Percentiles rank a stretch among this genome's conserved stretches.
These are phyloP conservation scores for Salicornia ramosissima DNA, from an alignment of 148 eudicot genomes.

Conservation along the genomic window DNA sequence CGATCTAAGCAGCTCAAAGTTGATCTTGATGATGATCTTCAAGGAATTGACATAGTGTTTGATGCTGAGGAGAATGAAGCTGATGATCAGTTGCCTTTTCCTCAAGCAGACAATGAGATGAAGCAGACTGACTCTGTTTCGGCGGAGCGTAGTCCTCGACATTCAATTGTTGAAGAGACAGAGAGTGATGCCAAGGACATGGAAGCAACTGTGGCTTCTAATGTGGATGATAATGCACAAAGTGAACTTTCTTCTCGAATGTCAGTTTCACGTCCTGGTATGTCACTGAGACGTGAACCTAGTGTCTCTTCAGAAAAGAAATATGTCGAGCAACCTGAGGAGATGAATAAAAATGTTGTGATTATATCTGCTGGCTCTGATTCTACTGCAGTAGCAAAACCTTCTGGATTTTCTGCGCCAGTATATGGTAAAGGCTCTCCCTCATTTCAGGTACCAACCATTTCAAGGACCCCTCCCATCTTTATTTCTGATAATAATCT, in stretches of 20 bases:
- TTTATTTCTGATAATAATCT: conserved; percentile 36
- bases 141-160: conserved; percentile 66
- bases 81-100: conserved; percentile 89
- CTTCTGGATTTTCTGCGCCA: conserved; percentile 40
- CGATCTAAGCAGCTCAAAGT: conserved; percentile 62
- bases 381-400: conserved; percentile 27
- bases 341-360: conserved; percentile 29
- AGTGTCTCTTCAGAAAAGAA: conserved; percentile 75
- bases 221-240: conserved; percentile 48
- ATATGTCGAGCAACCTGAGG: conserved; percentile 47
- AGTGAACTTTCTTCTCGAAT: conserved; percentile 78
- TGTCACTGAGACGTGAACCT: conserved; percentile 68
- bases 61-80: conserved; percentile 93
- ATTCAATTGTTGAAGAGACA: conserved; percentile 85
- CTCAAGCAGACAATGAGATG: conserved; percentile 69
- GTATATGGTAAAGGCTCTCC: conserved; percentile 36
- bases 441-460: conserved; percentile 34
- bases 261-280: conserved; percentile 67
- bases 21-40: conserved; percentile 94
- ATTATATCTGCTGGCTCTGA: conserved; percentile 35
- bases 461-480: conserved; percentile 41
- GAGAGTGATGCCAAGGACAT: conserved; percentile 63
- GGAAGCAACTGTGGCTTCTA: conserved; percentile 49
- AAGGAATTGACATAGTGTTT: conserved; percentile 91
- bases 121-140: conserved; percentile 47